These are phyloP conservation scores for Salix viminalis DNA, from an alignment of 345 rosid genomes.

Conservation along the genomic window DNA sequence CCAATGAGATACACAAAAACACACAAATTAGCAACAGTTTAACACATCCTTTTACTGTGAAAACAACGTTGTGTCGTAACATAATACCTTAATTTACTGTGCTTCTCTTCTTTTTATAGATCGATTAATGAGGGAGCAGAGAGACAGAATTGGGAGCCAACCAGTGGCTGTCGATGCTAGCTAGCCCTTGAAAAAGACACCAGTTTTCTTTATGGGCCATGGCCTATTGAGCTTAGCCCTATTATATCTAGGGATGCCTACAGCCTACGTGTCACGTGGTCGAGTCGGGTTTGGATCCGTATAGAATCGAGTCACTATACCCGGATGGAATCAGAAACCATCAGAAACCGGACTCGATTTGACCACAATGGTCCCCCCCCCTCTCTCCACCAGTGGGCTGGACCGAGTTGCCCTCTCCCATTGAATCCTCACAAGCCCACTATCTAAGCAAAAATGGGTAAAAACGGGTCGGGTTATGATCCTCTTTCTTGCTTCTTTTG, in stretches of 20 bases:
- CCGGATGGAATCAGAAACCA: too few species aligned
- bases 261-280: neutral
- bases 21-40: neutral
- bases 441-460: neutral
- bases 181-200: neutral
- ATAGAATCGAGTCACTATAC: too few species aligned
- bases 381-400: too few species aligned
- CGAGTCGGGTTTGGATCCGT: too few species aligned
- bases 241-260: neutral
- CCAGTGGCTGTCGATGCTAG: neutral
- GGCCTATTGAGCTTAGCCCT: neutral
- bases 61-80: neutral
- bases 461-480: neutral
- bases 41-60: neutral
- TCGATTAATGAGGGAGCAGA: neutral
- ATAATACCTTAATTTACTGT: neutral
- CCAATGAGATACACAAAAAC: neutral
- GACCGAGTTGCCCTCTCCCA: neutral
- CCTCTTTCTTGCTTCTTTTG: neutral
- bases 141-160: neutral
- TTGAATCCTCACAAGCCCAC: neutral
- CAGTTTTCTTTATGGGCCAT: neutral
- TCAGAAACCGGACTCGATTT: too few species aligned
- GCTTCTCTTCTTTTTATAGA: neutral
- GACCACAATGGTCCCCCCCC: too few species aligned